Conservation (phyloP, 1,284 basidiomycete species). For the Veloboletus limbatus region DNA sequence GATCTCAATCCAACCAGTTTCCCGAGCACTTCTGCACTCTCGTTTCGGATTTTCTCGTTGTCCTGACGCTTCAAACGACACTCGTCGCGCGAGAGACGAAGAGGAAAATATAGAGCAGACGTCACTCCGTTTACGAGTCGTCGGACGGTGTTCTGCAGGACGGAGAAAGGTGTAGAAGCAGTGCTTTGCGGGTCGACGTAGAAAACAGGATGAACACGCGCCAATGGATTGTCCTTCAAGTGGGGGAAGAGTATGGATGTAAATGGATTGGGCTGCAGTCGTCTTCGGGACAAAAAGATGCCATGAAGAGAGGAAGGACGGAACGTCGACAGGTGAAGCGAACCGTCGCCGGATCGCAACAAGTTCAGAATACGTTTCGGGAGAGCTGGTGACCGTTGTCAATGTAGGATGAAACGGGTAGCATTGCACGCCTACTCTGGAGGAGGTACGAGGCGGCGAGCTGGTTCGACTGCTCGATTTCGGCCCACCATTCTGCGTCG, state of each 20-base stretch:
- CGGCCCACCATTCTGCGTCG: conserved; percentile 76
- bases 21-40: conserved; percentile 62
- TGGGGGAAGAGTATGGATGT: conserved; percentile 64
- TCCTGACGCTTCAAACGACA: conserved; percentile 56
- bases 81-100: conserved; percentile 56
- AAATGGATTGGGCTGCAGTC: conserved; percentile 46
- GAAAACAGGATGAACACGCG: conserved; percentile 11
- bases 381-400: conserved; percentile 42
- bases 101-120: conserved; percentile 22
- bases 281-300: conserved; percentile 45
- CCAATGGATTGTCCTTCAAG: conserved; percentile 32
- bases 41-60: conserved; percentile 59
- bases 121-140: conserved; percentile 13
- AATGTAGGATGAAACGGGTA: conserved; percentile 22
- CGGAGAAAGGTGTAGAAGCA: conserved; percentile 10
- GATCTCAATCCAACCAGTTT: conserved; percentile 53
- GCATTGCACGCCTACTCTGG: conserved; percentile 48
- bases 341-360: conserved; percentile 45
- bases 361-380: conserved; percentile 54
- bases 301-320: conserved; percentile 48
- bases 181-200: conserved; percentile 2
- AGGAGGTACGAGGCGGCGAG: conserved; percentile 57
- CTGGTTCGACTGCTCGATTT: conserved; percentile 53
- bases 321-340: conserved; percentile 48
- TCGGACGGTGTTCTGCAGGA: conserved; percentile 6